These are phyloP conservation scores for Schizochytrium sp. DNA, from an alignment of 108 stramenopile genomes.

Conservation along the genomic window DNA sequence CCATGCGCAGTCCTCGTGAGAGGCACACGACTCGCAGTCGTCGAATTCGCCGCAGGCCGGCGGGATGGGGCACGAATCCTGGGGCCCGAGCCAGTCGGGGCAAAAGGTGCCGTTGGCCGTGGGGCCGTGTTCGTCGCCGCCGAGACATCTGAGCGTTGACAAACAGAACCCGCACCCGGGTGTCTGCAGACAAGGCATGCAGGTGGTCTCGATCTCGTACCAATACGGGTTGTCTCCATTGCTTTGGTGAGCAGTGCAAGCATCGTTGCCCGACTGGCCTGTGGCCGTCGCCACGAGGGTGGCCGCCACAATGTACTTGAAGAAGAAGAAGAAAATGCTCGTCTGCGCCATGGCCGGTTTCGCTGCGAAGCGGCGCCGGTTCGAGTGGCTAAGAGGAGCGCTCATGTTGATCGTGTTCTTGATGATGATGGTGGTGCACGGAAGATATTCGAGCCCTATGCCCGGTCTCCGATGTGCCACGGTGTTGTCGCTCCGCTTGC, in stretches of 20 bases:
- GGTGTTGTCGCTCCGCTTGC: too few relatives aligned
- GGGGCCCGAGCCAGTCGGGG: slow-evolving; percentile 33
- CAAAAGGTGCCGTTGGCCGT: slow-evolving; percentile 32
- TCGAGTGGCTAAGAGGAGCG: too few relatives aligned
- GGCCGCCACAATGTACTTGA: too few relatives aligned
- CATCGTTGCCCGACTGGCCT: not conserved
- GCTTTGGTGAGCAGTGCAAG: not conserved
- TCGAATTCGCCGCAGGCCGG: slow-evolving; percentile 37
- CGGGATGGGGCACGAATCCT: slow-evolving; percentile 33
- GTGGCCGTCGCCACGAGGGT: too few relatives aligned
- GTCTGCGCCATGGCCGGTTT: too few relatives aligned
- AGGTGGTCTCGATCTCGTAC: slow-evolving; percentile 31
- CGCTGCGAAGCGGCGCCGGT: too few relatives aligned
- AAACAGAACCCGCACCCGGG: slow-evolving; percentile 49
- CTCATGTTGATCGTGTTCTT: too few relatives aligned
- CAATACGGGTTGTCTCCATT: not conserved
- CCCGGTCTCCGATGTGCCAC: too few relatives aligned
- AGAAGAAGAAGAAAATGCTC: too few relatives aligned
- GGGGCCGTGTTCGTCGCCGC: slow-evolving; percentile 34
- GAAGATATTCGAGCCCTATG: too few relatives aligned
- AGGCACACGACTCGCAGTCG: slow-evolving; percentile 37
- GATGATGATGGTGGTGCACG: too few relatives aligned
- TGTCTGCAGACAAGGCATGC: slow-evolving; percentile 28
- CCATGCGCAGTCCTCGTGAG: slow-evolving; percentile 48
- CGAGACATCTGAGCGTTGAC: slow-evolving; percentile 43